Conservation (phyloP, 1,139 yeast species). For the Yamadazyma membranifaciens region DNA sequence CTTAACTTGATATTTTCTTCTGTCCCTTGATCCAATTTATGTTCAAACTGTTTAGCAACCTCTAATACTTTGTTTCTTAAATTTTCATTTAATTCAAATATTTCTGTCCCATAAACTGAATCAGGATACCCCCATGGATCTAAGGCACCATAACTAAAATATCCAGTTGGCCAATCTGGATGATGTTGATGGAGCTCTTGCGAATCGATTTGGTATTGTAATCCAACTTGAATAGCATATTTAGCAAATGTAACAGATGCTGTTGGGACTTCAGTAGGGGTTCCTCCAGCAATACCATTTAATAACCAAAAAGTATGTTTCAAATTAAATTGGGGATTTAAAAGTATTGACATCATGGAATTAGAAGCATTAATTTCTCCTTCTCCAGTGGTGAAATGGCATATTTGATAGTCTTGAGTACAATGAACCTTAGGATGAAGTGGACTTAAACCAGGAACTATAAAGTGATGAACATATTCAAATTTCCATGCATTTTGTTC, state of each 20-base stretch:
- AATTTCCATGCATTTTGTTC: slow-evolving; percentile 57
- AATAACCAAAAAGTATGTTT: slow-evolving; percentile 58
- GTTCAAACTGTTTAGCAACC: slow-evolving; percentile 43
- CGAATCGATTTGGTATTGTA: slow-evolving; percentile 55
- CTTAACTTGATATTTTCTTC: slow-evolving; percentile 44
- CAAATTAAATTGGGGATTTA: slow-evolving; percentile 56
- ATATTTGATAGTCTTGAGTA: slow-evolving; percentile 49
- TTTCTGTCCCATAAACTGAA: slow-evolving; percentile 62
- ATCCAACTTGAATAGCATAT: slow-evolving; percentile 61
- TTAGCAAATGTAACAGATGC: slow-evolving; percentile 64
- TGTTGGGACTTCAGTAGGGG: slow-evolving; percentile 45
- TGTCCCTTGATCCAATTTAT: slow-evolving; percentile 43
- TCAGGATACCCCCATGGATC: slow-evolving; percentile 52
- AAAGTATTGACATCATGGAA: slow-evolving; percentile 52
- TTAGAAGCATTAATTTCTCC: slow-evolving; percentile 69
- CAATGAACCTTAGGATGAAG: slow-evolving; percentile 57
- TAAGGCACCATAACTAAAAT: slow-evolving; percentile 55
- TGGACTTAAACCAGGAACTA: slow-evolving; percentile 67
- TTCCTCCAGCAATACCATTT: slow-evolving; percentile 69
- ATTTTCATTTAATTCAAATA: slow-evolving; percentile 58
- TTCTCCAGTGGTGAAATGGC: slow-evolving; percentile 69
- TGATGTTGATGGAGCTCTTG: slow-evolving; percentile 43
- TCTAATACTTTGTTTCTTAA: slow-evolving; percentile 57
- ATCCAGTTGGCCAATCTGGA: slow-evolving; percentile 61
- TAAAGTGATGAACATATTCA: slow-evolving; percentile 49